Base-by-base conservation (phyloP, 2,329 filamentous ascomycete species). In the Lecanosticta acicola region DNA sequence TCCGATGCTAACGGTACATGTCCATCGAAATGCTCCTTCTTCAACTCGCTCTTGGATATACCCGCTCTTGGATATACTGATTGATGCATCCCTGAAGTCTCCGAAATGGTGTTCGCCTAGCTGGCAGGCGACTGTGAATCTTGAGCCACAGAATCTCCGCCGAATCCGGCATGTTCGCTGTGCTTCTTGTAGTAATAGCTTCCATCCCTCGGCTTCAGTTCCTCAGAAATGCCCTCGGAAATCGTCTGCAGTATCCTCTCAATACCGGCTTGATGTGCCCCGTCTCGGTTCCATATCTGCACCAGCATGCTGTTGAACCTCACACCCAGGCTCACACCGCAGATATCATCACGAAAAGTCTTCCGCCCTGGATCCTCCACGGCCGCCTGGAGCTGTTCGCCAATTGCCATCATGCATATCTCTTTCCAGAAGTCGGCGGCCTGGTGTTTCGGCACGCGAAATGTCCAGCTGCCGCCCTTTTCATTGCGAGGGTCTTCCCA, bases 281-380 rank as follows among this genome's bases (percentile, higher is more conserved):
- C 83, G 61, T 94, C 85, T 52, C 93, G 87, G 71, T 95, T 93
- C 91, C 91, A 97, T 61, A 97, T 80, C 58, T 86, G 85, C 64
- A 96, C 84, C 53, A 95, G 80, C 65, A 91, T 83, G 21, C 83
- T 85, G 70, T 90, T 94, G 76, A 93, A 94, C 59, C 90, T 84
- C 47, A 91, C 86, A 1, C 85, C 89, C 54, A 93, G 81, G 34
- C 86, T 87, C 38, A 96, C 83, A 41, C 91, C 91, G 65, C 90
- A 93, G 58, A 97, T 77, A 57, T 81, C 85, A 64, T 94, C 88
- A 65, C 87, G 88, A 60, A 75, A 74, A 1, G 62, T 79, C 48
- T 79, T 75, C 40, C 69, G 62, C 16, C 49, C 49, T 1, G 47
- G 47, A 50, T 71, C 69, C 42, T 85, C 84, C 9, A 94, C 73